A percentile compares a stretch with the other conserved stretches of the same genome.
phyloP scores from a whole-genome alignment of 441 rosid species.

The Eruca vesicaria region DNA sequence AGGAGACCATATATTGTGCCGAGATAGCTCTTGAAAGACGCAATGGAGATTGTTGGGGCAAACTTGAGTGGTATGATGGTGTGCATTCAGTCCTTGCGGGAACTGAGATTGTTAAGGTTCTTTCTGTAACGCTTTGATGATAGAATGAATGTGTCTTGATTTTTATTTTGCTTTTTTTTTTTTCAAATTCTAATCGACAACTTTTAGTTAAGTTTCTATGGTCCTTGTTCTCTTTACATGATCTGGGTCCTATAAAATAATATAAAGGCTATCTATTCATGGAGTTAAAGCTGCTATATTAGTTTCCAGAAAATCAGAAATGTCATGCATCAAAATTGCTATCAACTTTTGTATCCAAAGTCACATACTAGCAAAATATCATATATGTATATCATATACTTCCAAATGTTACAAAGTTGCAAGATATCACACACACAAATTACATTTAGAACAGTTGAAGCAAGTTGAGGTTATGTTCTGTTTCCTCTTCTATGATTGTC shows the following conservation, averaged over 20 bases:
- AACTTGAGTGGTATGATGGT: background rate
- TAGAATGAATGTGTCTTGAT: background rate
- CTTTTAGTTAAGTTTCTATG: background rate
- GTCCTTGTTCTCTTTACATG: background rate
- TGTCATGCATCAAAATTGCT: too few species aligned
- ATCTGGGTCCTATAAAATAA: background rate
- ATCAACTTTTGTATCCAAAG: too few species aligned
- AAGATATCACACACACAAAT: background rate
- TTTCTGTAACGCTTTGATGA: background rate
- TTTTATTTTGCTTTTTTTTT: background rate
- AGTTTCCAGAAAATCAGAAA: too few species aligned
- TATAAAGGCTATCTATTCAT: too few species aligned
- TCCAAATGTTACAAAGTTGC: conserved; percentile 1
- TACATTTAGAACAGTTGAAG: conserved; percentile 15
- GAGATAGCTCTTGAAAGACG: background rate
- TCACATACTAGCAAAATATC: conserved; percentile 7
- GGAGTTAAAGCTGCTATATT: too few species aligned
- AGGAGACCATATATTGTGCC: background rate
- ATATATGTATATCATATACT: conserved; percentile 4
- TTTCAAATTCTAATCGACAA: background rate
- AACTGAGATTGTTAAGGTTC: background rate
- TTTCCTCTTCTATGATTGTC: conserved; percentile 29
- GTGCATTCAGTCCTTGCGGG: background rate
- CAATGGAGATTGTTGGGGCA: background rate
- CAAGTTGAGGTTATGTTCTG: conserved; percentile 37